phyloP scores from a whole-genome alignment of 192 early-diverging fungal species.

The Coemansia sp. region DNA sequence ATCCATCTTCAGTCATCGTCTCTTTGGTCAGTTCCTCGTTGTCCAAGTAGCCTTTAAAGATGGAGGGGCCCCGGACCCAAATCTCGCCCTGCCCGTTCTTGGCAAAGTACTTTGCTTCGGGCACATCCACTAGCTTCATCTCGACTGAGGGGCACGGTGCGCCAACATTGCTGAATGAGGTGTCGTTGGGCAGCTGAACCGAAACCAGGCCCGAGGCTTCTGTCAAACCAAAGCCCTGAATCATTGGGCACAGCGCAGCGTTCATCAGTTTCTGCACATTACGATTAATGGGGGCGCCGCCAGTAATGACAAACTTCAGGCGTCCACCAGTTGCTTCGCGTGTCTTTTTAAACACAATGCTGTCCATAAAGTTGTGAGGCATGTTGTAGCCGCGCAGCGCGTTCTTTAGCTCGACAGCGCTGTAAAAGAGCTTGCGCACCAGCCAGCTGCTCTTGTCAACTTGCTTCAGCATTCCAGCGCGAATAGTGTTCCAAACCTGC shows the following conservation, averaged over 20 bases:
- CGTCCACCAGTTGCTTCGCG: conserved; percentile 84
- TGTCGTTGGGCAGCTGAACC: conserved; percentile 58
- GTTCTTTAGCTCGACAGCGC: conserved; percentile 70
- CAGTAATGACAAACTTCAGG: conserved; percentile 74
- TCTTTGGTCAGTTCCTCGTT: conserved; percentile 70
- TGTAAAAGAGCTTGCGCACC: conserved; percentile 68
- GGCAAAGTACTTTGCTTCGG: conserved; percentile 65
- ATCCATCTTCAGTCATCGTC: conserved; percentile 75
- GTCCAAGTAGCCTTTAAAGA: conserved; percentile 84
- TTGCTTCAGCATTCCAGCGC: conserved; percentile 74
- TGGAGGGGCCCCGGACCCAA: conserved; percentile 74
- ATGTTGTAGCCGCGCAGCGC: conserved; percentile 54
- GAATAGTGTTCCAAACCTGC: conserved; percentile 83
- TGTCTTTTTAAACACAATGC: conserved; percentile 82
- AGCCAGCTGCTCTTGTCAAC: conserved; percentile 56
- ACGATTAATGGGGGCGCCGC: conserved; percentile 83
- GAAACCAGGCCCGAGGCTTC: conserved; percentile 73
- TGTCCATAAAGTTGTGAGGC: conserved; percentile 68
- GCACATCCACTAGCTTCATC: conserved; percentile 77
- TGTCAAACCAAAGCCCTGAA: conserved; percentile 85
- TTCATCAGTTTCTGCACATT: conserved; percentile 87
- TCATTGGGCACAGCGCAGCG: conserved; percentile 68
- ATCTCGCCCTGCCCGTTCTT: conserved; percentile 76
- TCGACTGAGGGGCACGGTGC: conserved; percentile 72
- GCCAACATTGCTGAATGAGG: conserved; percentile 66